Base-by-base conservation (phyloP, 2,329 filamentous ascomycete species). In the Camillea tinctor region DNA sequence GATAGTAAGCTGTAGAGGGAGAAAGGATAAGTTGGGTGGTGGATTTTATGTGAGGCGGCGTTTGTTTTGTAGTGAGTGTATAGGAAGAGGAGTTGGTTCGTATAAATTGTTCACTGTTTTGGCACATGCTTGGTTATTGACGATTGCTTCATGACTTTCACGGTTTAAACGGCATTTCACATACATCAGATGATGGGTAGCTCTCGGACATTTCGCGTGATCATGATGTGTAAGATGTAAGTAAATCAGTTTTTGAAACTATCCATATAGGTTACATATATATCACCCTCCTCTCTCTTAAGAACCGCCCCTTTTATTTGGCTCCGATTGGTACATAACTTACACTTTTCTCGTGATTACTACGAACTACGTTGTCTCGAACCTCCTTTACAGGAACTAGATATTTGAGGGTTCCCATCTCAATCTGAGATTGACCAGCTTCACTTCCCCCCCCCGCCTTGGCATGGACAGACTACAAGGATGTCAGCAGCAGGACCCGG, bases 1-100 rank as follows among this genome's bases (percentile, higher is more conserved):
- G 79, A 85, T 59, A 87, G 84, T 70, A 88, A 87, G 72, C 68
- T 88, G 66, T 88, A 73, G 52, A 7, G 5, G 4, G 49, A 17
- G 49, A 9, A 19, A 19, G 49, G 49, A 6, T 50, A 44, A 11
- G 36, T 44, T 17, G 36, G 13, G 6, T 44, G 11, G 13, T n/a
- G 15, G 36, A 4, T n/a, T 44, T 17, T 44, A 44, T 17, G 17
- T 11, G 36, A 44, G 36, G 36, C 36, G 36, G 17, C 36, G 7
- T 30, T 30, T 30, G 26, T 9, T 30, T 30, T 30, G 8, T 3
- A 9, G 8, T 30, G 26, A 9, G 8, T 9, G 26, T 26, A 30
- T 2, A 30, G 7, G 26, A 11, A 44, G 13, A n/a, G 36, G 36
- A 6, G 36, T 13, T 11, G 13, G 17, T 44, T 3, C 17, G n/a